Conservation (phyloP, 1,139 yeast genomes). For the Pichia sp. region DNA sequence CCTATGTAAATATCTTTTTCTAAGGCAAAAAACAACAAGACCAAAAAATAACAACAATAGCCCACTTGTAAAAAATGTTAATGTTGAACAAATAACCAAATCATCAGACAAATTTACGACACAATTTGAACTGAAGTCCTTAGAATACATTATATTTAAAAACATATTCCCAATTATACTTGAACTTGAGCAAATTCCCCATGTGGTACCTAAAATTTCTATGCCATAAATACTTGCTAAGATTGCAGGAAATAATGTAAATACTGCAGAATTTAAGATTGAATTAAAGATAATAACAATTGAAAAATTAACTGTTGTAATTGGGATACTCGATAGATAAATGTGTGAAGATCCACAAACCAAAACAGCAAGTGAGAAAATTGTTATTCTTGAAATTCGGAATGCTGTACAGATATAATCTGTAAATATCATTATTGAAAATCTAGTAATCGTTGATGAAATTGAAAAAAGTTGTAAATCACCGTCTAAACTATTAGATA, state of each 20-base stretch:
- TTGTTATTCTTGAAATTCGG: conserved; percentile 23
- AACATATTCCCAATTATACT: conserved; percentile 27
- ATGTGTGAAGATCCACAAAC: conserved; percentile 25
- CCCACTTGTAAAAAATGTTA: conserved; percentile 28
- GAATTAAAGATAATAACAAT: conserved; percentile 25
- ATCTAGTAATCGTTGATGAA: conserved; percentile 27
- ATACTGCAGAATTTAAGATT: conserved; percentile 27
- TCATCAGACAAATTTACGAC: conserved; percentile 10
- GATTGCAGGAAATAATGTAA: conserved; percentile 29
- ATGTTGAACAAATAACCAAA: conserved; percentile 28
- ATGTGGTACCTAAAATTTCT: conserved; percentile 30
- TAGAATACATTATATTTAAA: conserved; percentile 25
- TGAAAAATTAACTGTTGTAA: conserved; percentile 17
- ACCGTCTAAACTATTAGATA: conserved; percentile 17
- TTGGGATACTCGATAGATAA: conserved; percentile 25
- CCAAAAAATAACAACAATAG: conserved; percentile 20
- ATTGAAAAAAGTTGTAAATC: conserved; percentile 25
- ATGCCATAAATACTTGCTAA: conserved; percentile 30
- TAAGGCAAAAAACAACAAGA: conserved; percentile 17
- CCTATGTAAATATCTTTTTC: conserved; percentile 19
- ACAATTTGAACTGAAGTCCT: conserved; percentile 25
- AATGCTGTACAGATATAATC: conserved; percentile 24
- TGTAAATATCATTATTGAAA: conserved; percentile 26
- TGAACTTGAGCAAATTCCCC: conserved; percentile 29
- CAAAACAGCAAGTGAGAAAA: conserved; percentile 21